A percentile compares a stretch with the other conserved stretches of the same genome.
These are phyloP conservation scores for Pseudoneurospora amorphoporcata DNA, from an alignment of 495 filamentous ascomycete species.

Conservation along the genomic window DNA sequence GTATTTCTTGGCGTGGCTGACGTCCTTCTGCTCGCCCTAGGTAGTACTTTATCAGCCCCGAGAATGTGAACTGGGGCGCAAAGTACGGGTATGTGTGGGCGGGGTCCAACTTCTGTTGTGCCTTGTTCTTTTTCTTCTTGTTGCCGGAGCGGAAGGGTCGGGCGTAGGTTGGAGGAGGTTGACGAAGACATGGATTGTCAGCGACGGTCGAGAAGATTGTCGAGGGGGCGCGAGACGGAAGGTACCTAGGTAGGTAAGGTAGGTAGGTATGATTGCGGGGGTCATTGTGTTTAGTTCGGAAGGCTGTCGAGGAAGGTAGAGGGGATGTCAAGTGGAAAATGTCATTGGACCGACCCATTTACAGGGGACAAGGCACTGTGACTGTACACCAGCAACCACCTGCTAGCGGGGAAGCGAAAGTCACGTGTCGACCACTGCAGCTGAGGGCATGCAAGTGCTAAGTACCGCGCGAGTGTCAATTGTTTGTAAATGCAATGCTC, in stretches of 20 bases:
- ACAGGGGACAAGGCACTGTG: background rate
- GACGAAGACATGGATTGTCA: too few species aligned
- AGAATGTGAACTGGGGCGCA: slow-evolving; percentile 18
- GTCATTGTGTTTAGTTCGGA: background rate
- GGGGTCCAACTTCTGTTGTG: slow-evolving; percentile 30
- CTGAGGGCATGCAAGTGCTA: too few species aligned
- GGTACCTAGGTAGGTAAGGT: too few species aligned
- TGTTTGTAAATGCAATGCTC: background rate
- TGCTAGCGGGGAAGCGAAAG: too few species aligned
- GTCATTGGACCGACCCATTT: background rate
- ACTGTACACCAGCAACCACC: background rate
- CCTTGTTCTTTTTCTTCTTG: slow-evolving; percentile 41
- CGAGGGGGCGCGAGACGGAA: background rate
- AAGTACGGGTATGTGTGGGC: slow-evolving; percentile 47
- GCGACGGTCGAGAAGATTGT: background rate
- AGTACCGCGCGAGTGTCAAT: background rate
- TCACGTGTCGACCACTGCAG: too few species aligned
- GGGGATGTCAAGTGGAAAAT: background rate
- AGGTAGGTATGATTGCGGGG: background rate
- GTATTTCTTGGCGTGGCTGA: slow-evolving; percentile 10
- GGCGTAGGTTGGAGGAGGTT: too few species aligned
- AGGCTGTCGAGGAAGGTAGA: background rate
- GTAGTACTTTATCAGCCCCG: slow-evolving; percentile 19
- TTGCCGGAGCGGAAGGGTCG: slow-evolving; percentile 43
- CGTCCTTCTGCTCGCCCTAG: slow-evolving; percentile 13